Base-by-base conservation (phyloP, 495 filamentous ascomycete genomes). In the Cladorrhinum samala region DNA sequence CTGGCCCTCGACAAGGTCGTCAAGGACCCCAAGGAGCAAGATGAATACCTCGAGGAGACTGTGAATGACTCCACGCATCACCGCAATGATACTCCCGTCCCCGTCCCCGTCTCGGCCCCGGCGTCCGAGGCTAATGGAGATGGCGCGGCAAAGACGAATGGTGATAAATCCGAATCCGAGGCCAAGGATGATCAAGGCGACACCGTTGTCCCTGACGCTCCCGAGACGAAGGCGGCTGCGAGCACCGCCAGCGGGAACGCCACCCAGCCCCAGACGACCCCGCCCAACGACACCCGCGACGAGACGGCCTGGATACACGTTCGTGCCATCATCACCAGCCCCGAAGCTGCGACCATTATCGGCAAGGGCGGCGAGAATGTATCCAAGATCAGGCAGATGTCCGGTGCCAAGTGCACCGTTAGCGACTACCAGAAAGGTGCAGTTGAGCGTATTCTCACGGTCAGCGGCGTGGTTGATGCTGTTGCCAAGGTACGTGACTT, bases 361-460 rank as follows among this genome's bases (percentile, higher is more conserved):
- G 93, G 93, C 54, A 98, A 96, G 75, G 91, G 90, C 62, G 93
- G 93, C 64, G 93, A 98, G 74, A 98, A 98, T 67, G 93, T 98
- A 50, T 91, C 91, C 54, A 85, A 91, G 68, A 96, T 97, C 58
- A 83, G 93, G 53, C 86, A 84, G 64, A 76, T 90, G 75, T 94
- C 94, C 9, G 88, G 86, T 59, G 93, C 93, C 57, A 97, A 96
- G 73, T 97, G 93, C 75, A 97, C 94, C 27, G 91, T 98, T 57
- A 96, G 91, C 74, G 93, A 98, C 68, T 98, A 97, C 64, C 84
- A 92, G 62, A 87, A 94, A 61, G 93, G 93, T 57, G 92, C 93
- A 30, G 90, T 96, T 23, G 93, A 98, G 71, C 86, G 93, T 65
- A 96, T 98, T 58, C 74, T 98, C 63, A 98, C 93, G 25, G 94